Evolutionary conservation across 2,329 filamentous ascomycete species (phyloP).

Genomic region (Setomelanomma holmii): DNA sequence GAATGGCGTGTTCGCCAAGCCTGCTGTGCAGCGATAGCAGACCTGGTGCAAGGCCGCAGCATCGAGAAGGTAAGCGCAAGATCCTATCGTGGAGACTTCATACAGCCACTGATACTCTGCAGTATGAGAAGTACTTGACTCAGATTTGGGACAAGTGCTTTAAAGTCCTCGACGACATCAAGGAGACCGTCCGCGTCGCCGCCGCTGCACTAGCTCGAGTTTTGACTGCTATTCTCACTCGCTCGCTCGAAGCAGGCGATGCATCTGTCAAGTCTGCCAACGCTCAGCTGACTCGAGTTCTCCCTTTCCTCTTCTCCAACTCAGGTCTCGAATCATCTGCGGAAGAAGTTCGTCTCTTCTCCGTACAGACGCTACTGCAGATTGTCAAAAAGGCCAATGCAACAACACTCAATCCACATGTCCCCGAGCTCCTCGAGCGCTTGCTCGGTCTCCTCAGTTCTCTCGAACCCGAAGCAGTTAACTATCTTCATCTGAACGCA

Average conservation of each 20-base stretch:
- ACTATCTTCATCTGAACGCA: slow-evolving; percentile 90
- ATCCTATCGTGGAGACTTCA: neutral
- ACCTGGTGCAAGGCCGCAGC: slow-evolving; percentile 82
- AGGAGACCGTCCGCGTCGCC: slow-evolving; percentile 82
- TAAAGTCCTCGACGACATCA: slow-evolving; percentile 95
- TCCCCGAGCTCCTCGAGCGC: slow-evolving; percentile 80
- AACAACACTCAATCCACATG: slow-evolving; percentile 78
- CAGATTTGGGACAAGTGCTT: slow-evolving; percentile 86
- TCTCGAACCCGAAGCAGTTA: slow-evolving; percentile 86
- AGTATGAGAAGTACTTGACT: slow-evolving; percentile 84
- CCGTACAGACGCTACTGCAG: slow-evolving; percentile 79
- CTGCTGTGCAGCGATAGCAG: slow-evolving; percentile 86
- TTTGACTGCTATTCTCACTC: slow-evolving; percentile 83
- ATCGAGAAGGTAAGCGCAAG: slow-evolving; percentile 49
- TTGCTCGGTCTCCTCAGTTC: slow-evolving; percentile 84
- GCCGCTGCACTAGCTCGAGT: slow-evolving; percentile 83
- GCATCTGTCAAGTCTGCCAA: slow-evolving; percentile 70
- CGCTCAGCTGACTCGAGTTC: slow-evolving; percentile 82
- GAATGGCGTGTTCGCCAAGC: slow-evolving; percentile 96
- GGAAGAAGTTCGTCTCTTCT: slow-evolving; percentile 84
- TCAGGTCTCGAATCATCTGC: slow-evolving; percentile 89
- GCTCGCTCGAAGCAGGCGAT: slow-evolving; percentile 81
- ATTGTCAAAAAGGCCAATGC: slow-evolving; percentile 86
- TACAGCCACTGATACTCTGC: slow-evolving; percentile 6
- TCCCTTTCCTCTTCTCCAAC: slow-evolving; percentile 89